Evolutionary conservation across 306 rosid genomes (phyloP), one percentile per base, ranked within the genome.

Genomic region (Prunus mongolica): DNA sequence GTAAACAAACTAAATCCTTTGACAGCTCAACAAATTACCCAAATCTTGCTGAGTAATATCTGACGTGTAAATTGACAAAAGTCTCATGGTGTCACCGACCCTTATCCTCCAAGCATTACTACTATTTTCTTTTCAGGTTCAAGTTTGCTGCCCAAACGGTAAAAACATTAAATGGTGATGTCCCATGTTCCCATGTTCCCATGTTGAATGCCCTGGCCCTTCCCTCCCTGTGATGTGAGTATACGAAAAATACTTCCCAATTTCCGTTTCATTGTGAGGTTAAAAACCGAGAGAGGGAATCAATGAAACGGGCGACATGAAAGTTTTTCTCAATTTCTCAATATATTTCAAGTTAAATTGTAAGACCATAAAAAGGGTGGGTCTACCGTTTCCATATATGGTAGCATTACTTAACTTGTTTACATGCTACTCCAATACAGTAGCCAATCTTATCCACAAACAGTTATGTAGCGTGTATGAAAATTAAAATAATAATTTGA

Each of bases 11-110:
- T 28, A 63, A 24, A 63, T 10, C 6, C 19, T 4, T 19, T 6
- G 38, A 4, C 74, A 66, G 44, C 55, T 34, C 6, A 49, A 45
- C 73, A 12, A 34, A 2, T 52, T 54, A 47, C 62, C 7, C 47
- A 76, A 8, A 30, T 16, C 22, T 28, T 75, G 75, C 73, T 49
- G 63, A 76, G 63, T 69, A 65, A 69, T 68, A 12, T 79, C 72
- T 41, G 60, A 86, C 83, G 88, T 85, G 85, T 78, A 72, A 82
- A 3, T 6, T 41, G 7, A 13, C 7, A 0, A 56, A 62, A 30
- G 27, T 71, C 8, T 41, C 11, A 20, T 30, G 14, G 4, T 15
- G 11, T 32, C 79, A 85, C 82, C 85, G 69, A 61, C 83, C 18
- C 18, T 27, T 72, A 65, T 58, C 82, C 51, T 77, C 44, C 63